Base-by-base conservation (phyloP, 768 basidiomycete genomes). In the Collybiopsis confluens region DNA sequence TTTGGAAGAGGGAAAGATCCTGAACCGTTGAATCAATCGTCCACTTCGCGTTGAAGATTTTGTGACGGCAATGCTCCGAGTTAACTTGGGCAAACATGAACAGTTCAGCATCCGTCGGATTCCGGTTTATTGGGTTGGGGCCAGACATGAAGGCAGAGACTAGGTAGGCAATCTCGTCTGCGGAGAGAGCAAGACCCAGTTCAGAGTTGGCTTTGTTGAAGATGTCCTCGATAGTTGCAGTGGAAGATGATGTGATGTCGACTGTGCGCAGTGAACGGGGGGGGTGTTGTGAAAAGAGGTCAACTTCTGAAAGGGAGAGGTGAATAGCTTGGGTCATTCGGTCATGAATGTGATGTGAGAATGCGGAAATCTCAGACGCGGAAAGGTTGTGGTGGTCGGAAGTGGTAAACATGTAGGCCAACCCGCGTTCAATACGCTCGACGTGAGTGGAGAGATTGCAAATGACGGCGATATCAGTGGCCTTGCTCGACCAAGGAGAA, bases 1-100 rank as follows among this genome's bases (percentile, higher is more conserved):
- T 98, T 60, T 88, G 83, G 72, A 99, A 99, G 20, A 98, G 81
- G 3, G 92, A 90, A 42, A 74, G 73, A 54, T 88, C 80, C 61
- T 83, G 75, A 10, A 75, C 62, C 37, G 75, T 62, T 2, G 78
- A 87, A 62, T 98, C 89, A 59, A 99, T 82, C 10, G 84, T 90
- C 97, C 97, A 99, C 15, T 89, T 80, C 0, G 97, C 95, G 65
- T 99, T 99, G 78, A 98, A 99, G 61, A 98, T 98, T 73, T 99
- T 99, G 78, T 99, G 97, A 30, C 97, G 81, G 68, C 97, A 99
- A 65, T 98, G 97, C 68, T 99, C 97, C n/a, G 95, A 98, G 73
- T 99, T 99, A 67, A 99, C 96, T 65, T 99, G 97, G 2, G 97
- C 96, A 69, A 98, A 99, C 97, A 98, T 99, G 81, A 99, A 99